Evolutionary conservation across 805 yeast genomes (phyloP).

Genomic region (Candida maesae): DNA sequence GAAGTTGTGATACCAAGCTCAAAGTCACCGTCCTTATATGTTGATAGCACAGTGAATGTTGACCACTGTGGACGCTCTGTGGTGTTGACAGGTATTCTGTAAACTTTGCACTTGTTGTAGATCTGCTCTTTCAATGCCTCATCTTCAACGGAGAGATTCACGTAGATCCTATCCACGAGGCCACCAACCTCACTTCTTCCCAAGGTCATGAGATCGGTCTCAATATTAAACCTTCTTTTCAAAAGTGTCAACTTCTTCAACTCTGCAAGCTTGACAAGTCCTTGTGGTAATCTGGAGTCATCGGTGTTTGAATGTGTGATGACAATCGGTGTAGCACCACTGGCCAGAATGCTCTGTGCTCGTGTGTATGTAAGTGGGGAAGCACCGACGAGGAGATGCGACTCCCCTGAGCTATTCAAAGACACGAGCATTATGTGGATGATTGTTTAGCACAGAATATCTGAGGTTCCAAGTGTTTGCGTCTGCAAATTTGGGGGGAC

Average conservation of each 20-base stretch:
- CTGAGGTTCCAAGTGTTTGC: too few relatives aligned
- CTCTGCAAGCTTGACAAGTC: conserved; percentile 26
- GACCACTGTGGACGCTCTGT: conserved; percentile 69
- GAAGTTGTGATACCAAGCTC: conserved; percentile 81
- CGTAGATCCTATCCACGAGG: conserved; percentile 75
- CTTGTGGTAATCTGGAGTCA: conserved; percentile 23
- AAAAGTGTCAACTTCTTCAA: conserved; percentile 29
- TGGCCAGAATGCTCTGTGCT: conserved; percentile 41
- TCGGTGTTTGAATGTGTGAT: conserved; percentile 32
- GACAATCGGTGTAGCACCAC: conserved; percentile 56
- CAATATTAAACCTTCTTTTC: conserved; percentile 33
- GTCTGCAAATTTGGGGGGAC: too few relatives aligned
- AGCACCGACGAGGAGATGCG: conserved; percentile 55
- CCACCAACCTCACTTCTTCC: conserved; percentile 63
- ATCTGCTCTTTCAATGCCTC: conserved; percentile 36
- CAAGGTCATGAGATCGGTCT: conserved; percentile 42
- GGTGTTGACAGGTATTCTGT: conserved; percentile 80
- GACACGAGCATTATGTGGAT: conserved; percentile 17
- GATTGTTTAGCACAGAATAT: too few relatives aligned
- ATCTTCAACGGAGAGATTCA: conserved; percentile 39
- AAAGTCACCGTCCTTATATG: conserved; percentile 66
- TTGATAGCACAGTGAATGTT: conserved; percentile 72
- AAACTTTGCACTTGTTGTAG: conserved; percentile 46
- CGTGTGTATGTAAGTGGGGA: conserved; percentile 45
- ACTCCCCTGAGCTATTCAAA: conserved; percentile 43